phyloP scores from a whole-genome alignment of 805 yeast species.

The Saccharomycopsis sp. region DNA sequence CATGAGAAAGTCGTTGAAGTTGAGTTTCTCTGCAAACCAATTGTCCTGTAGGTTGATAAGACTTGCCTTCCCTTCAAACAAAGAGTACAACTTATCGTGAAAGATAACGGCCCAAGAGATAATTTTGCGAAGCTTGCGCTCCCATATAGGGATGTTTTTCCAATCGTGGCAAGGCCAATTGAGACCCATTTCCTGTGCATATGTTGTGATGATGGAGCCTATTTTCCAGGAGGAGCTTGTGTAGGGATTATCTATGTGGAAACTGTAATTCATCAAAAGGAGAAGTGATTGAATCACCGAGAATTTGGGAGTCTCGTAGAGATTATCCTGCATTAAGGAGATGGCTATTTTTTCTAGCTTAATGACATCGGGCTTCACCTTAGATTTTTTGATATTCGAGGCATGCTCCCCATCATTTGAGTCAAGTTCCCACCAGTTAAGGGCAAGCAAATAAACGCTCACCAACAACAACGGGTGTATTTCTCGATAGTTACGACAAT shows the following conservation, averaged over 20 bases:
- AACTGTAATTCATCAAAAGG: slow-evolving; percentile 28
- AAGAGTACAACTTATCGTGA: slow-evolving; percentile 26
- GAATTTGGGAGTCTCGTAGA: slow-evolving; percentile 27
- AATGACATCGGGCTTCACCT: slow-evolving; percentile 22
- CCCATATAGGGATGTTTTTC: slow-evolving; percentile 27
- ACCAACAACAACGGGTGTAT: slow-evolving; percentile 27
- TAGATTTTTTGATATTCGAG: slow-evolving; percentile 3
- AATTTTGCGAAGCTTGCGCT: slow-evolving; percentile 25
- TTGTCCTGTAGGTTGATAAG: slow-evolving; percentile 23
- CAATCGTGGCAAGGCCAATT: slow-evolving; percentile 25
- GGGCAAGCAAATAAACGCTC: slow-evolving; percentile 27
- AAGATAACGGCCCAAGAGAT: slow-evolving; percentile 25
- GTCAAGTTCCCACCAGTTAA: slow-evolving; percentile 25
- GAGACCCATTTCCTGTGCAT: slow-evolving; percentile 27
- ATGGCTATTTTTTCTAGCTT: slow-evolving; percentile 26
- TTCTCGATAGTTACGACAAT: slow-evolving; percentile 27
- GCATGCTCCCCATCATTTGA: slow-evolving; percentile 19
- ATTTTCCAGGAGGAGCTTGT: slow-evolving; percentile 21
- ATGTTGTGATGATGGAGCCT: slow-evolving; percentile 22
- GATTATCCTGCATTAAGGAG: slow-evolving; percentile 25
- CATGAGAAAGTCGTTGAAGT: slow-evolving; percentile 22
- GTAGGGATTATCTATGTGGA: slow-evolving; percentile 12
- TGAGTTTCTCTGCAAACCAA: slow-evolving; percentile 25
- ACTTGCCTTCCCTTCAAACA: slow-evolving; percentile 26
- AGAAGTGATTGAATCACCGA: slow-evolving; percentile 36